A percentile compares a stretch with the other conserved stretches of the same genome.
Evolutionary conservation across 75 land plant species (phyloP).

Genomic region (Selaginella moellendorffii): DNA sequence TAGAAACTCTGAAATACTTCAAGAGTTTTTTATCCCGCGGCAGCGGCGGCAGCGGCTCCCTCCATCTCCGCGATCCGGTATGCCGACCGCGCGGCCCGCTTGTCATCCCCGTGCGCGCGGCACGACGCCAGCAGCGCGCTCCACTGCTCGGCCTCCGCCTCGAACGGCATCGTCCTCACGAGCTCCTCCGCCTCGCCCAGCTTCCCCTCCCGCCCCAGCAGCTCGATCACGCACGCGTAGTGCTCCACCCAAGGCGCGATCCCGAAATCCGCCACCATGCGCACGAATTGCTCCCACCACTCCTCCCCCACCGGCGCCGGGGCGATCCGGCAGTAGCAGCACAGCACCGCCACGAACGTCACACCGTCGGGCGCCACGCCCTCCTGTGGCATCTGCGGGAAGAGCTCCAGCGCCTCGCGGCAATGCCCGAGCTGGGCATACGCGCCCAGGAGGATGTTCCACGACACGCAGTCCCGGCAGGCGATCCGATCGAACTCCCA

Average conservation of each 20-base stretch:
- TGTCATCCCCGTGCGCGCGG: slow-evolving; percentile 18
- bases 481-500: not conserved
- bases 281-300: not conserved
- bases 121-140: slow-evolving; percentile 32
- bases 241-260: slow-evolving; percentile 20
- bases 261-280: not conserved
- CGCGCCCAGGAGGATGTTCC: not conserved
- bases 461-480: not conserved
- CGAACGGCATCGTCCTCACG: slow-evolving; percentile 30
- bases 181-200: slow-evolving; percentile 18
- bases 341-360: not conserved
- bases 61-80: not conserved
- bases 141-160: slow-evolving; percentile 34
- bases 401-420: not conserved
- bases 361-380: not conserved
- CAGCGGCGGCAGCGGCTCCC: too few species aligned
- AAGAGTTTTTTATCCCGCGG: too few species aligned
- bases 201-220: slow-evolving; percentile 31
- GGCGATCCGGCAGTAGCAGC: not conserved
- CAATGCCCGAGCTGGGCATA: not conserved
- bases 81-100: slow-evolving; percentile 11
- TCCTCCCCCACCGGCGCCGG: not conserved
- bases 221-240: slow-evolving; percentile 36
- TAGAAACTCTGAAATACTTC: too few species aligned
- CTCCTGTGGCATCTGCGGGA: not conserved